Evolutionary conservation across 2,329 filamentous ascomycete species (phyloP).

Genomic region (Cephalotrichum gorgonifer): DNA sequence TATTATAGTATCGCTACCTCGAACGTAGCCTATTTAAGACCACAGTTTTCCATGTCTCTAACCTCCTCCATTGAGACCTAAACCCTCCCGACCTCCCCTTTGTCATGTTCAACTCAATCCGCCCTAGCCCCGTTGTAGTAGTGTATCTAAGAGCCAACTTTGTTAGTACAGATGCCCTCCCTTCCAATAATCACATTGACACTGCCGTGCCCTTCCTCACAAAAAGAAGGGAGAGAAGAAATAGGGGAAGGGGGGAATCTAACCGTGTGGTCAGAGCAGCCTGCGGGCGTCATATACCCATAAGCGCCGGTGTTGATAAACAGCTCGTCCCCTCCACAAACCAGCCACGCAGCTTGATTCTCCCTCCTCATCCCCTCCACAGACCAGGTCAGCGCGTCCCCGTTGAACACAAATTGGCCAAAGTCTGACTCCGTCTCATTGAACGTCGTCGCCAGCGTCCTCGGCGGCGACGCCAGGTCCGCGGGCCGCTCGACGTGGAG

Average conservation of each 20-base stretch:
- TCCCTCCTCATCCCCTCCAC: conserved; percentile 31
- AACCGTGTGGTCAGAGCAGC: conserved; percentile 42
- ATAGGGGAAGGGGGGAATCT: conserved; percentile 10
- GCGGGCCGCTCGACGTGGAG: conserved; percentile 29
- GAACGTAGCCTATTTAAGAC: too few relatives aligned
- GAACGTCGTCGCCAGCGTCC: conserved; percentile 37
- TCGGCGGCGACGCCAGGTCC: conserved; percentile 24
- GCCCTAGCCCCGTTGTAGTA: conserved; percentile 28
- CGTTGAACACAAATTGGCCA: conserved; percentile 41
- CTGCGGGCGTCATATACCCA: conserved; percentile 39
- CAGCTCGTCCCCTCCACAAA: conserved; percentile 33
- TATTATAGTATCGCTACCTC: not conserved
- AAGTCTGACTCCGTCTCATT: conserved; percentile 34
- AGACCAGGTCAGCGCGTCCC: conserved; percentile 43
- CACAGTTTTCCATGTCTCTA: too few relatives aligned
- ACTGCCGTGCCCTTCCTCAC: too few relatives aligned
- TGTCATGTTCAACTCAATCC: not conserved
- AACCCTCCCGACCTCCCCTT: not conserved
- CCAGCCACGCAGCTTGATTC: conserved; percentile 43
- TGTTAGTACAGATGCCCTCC: too few relatives aligned
- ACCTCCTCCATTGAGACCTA: not conserved
- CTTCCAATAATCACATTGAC: too few relatives aligned
- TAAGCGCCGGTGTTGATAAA: conserved; percentile 48
- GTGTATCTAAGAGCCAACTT: conserved; percentile 23
- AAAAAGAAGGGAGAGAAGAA: too few relatives aligned